Evolutionary conservation across 768 basidiomycete genomes (phyloP).

Genomic region (Tylopilus plumbeoviolaceoides): DNA sequence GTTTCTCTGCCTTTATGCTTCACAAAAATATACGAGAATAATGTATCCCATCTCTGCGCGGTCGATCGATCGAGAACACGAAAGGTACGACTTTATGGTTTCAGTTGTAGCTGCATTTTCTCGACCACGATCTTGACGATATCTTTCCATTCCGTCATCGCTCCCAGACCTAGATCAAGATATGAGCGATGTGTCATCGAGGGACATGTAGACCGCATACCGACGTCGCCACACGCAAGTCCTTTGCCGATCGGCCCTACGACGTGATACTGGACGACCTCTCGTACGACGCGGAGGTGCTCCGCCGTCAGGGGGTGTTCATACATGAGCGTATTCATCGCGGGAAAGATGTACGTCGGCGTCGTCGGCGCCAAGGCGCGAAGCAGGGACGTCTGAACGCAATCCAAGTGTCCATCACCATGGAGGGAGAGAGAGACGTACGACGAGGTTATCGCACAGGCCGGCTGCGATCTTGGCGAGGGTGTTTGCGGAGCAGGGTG

Average conservation of each 20-base stretch:
- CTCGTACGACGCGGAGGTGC: conserved; percentile 71
- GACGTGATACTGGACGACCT: conserved; percentile 75
- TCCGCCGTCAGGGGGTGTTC: conserved; percentile 86
- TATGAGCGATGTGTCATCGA: neutral
- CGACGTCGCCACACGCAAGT: conserved; percentile 90
- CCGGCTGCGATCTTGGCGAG: conserved; percentile 90
- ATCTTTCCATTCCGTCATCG: conserved; percentile 96
- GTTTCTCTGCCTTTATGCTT: neutral
- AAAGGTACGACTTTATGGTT: conserved; percentile 1
- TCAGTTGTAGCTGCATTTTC: conserved; percentile 35
- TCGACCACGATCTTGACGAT: conserved; percentile 73
- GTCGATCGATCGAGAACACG: neutral
- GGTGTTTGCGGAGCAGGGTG: conserved; percentile 96
- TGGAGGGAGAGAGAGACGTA: conserved; percentile 21
- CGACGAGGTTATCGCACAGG: conserved; percentile 86
- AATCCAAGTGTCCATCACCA: too few relatives aligned
- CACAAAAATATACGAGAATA: too few relatives aligned
- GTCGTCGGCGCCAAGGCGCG: conserved; percentile 81
- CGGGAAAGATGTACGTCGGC: conserved; percentile 89
- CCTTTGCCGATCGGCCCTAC: conserved; percentile 85
- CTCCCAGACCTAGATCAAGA: conserved; percentile 64
- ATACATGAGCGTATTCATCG: conserved; percentile 99
- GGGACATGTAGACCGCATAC: conserved; percentile 39
- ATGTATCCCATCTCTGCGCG: too few relatives aligned
- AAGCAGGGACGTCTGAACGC: conserved; percentile 67